These are phyloP conservation scores for Spizellomyces punctatus DNA, from an alignment of 192 early-diverging fungal species.

Conservation along the genomic window DNA sequence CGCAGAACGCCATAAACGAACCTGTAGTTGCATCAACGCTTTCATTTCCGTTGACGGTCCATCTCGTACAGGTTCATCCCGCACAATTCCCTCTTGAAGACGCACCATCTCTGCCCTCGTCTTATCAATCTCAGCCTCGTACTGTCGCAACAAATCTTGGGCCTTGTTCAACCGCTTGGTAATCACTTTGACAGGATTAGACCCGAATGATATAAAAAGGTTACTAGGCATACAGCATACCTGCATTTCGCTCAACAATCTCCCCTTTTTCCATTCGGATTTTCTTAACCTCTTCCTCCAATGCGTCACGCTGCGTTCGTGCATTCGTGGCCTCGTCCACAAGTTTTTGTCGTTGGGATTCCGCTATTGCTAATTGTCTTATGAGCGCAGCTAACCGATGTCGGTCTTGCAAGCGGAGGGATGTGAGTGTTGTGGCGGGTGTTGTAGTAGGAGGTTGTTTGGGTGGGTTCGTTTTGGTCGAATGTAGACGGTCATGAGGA, in stretches of 20 bases:
- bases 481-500: neutral
- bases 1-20: neutral
- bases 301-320: neutral
- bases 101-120: slow-evolving; percentile 1
- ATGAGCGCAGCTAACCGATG: slow-evolving; percentile 14
- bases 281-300: slow-evolving; percentile 10
- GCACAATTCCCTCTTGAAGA: slow-evolving; percentile 4
- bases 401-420: slow-evolving; percentile 12
- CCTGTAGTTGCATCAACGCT: neutral
- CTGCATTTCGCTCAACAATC: slow-evolving; percentile 6
- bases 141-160: slow-evolving; percentile 16
- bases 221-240: neutral
- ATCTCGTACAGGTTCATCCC: neutral
- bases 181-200: slow-evolving; percentile 10
- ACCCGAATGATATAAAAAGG: neutral
- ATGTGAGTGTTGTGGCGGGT: neutral
- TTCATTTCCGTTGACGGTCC: neutral
- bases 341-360: slow-evolving; percentile 20
- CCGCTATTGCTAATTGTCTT: slow-evolving; percentile 21
- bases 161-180: slow-evolving; percentile 6
- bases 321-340: neutral
- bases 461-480: neutral
- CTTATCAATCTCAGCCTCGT: slow-evolving; percentile 21
- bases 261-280: slow-evolving; percentile 12
- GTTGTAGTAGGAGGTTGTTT: neutral